Evolutionary conservation across 139 green algal genomes (phyloP), one percentile per base, ranked within the genome.

Genomic region (Tetradesmus lagerheimii): DNA sequence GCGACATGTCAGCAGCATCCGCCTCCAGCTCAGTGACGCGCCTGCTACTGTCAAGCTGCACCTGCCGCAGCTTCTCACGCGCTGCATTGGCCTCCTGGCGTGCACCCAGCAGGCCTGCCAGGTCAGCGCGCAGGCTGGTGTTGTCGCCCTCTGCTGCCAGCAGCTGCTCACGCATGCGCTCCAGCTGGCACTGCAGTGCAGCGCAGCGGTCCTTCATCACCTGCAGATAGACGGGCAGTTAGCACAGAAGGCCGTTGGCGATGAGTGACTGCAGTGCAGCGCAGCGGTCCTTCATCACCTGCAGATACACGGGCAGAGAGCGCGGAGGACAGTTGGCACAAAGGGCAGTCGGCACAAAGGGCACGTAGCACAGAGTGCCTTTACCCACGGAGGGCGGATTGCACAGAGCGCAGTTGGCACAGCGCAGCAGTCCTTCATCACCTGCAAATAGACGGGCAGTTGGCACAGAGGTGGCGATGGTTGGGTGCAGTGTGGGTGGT

Each of bases 371-470:
- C n/a, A n/a, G n/a, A n/a, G n/a, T n/a, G n/a, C n/a, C n/a, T n/a
- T n/a, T n/a, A n/a, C n/a, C n/a, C n/a, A n/a, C n/a, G n/a, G n/a
- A n/a, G n/a, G n/a, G n/a, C n/a, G n/a, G n/a, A n/a, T n/a, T n/a
- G n/a, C n/a, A n/a, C n/a, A n/a, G n/a, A n/a, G n/a, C n/a, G n/a
- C n/a, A n/a, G n/a, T n/a, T n/a, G n/a, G n/a, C n/a, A n/a, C n/a
- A n/a, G n/a, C n/a, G n/a, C n/a, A n/a, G n/a, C n/a, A n/a, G n/a
- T 87, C 81, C 81, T 87, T 87, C 18, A 77, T 35, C 4, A 74
- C 20, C 80, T 86, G 80, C 80, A 47, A 34, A 14, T 2, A 62
- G n/a, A n/a, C 45, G 14, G 45, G 45, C 45, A 57, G 45, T 9
- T 12, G 45, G 45, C 45, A 12, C 11, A 9, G 45, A 12, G 11